A percentile compares a stretch with the other conserved stretches of the same genome.
Evolutionary conservation across 2,329 filamentous ascomycete genomes (phyloP).

Genomic region (Aspergillus oerlinghausenensis): DNA sequence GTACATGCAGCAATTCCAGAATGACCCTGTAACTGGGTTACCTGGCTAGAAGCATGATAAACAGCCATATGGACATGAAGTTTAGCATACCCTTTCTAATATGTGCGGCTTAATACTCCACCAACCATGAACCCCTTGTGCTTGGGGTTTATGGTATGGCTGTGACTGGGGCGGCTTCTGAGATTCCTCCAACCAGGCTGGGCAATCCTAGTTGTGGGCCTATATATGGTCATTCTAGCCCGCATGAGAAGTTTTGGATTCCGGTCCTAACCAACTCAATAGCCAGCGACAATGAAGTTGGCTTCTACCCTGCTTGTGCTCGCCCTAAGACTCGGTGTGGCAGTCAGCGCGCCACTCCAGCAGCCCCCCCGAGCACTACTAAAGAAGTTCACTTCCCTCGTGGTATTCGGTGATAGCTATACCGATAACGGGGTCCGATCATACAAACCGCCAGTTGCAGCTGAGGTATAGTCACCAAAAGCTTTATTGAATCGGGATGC

Average conservation of each 20-base stretch:
- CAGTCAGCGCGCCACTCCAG: background rate
- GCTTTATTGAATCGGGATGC: background rate
- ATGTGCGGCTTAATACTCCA: no score
- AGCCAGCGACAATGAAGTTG: background rate
- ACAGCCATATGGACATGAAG: no score
- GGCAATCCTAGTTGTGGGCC: background rate
- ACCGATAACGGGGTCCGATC: slow-evolving; percentile 55
- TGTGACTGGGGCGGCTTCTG: background rate
- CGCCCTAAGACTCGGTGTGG: no score
- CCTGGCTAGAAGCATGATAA: background rate
- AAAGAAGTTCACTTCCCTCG: slow-evolving; percentile 55
- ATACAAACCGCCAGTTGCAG: background rate
- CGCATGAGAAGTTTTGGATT: background rate
- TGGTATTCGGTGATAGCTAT: slow-evolving; percentile 72
- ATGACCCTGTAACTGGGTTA: background rate
- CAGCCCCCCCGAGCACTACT: background rate
- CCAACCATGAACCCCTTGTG: background rate
- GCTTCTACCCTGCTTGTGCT: background rate
- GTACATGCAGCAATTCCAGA: background rate
- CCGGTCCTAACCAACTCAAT: fast-evolving
- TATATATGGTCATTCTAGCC: background rate
- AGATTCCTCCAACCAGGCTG: background rate
- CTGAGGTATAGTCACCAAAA: background rate
- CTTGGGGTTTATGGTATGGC: background rate
- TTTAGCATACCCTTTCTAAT: no score